Evolutionary conservation across 495 filamentous ascomycete species (phyloP).

Genomic region (Gamarada debralockiae): DNA sequence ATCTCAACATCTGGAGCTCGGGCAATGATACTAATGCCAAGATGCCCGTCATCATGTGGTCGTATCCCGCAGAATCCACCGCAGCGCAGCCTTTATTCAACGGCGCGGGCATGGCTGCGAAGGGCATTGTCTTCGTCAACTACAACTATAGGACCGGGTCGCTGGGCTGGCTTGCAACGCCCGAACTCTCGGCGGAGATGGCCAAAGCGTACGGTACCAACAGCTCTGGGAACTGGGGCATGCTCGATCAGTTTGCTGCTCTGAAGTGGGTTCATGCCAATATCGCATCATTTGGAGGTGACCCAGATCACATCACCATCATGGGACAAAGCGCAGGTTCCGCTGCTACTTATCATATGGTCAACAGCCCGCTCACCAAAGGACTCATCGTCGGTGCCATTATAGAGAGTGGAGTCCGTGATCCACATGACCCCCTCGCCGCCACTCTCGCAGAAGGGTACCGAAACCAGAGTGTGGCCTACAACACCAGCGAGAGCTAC

Average conservation of each 20-base stretch:
- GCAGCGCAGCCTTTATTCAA: constrained; percentile 42
- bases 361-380: constrained; percentile 13
- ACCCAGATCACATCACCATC: constrained; percentile 35
- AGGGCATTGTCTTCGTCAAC: constrained; percentile 53
- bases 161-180: constrained; percentile 42
- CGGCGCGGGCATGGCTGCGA: constrained; percentile 41
- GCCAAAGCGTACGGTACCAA: not conserved
- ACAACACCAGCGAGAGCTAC: not conserved
- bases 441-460: constrained; percentile 9
- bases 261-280: constrained; percentile 69
- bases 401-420: constrained; percentile 6
- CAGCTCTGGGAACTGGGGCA: constrained; percentile 52
- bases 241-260: constrained; percentile 64
- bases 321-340: constrained; percentile 36
- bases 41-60: constrained; percentile 58
- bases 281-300: constrained; percentile 66
- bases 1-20: constrained; percentile 50
- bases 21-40: constrained; percentile 8
- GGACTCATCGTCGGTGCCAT: constrained; percentile 7
- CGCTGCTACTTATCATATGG: constrained; percentile 6
- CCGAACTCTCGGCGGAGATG: constrained; percentile 2
- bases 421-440: constrained; percentile 8
- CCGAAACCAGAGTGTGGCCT: not conserved
- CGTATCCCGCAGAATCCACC: constrained; percentile 55
- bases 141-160: constrained; percentile 64